A percentile compares a stretch with the other conserved stretches of the same genome.
phyloP scores from a whole-genome alignment of 108 stramenopile genomes.

The Tribonema minus region DNA sequence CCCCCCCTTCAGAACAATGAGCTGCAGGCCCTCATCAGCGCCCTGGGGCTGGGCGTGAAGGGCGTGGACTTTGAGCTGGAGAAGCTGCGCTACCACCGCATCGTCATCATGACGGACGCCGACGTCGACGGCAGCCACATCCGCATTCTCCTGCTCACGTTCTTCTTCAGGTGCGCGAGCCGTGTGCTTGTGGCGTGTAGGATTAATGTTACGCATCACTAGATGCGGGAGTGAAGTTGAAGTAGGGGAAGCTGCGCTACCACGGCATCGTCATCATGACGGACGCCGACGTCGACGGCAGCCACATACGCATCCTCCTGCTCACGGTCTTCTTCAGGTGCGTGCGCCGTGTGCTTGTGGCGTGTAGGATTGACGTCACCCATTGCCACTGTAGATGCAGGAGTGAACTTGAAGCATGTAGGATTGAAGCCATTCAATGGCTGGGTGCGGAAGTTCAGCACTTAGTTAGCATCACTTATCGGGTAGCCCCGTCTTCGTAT shows the following conservation, averaged over 20 bases:
- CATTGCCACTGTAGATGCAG: too few species aligned
- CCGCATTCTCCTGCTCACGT: conserved; percentile 84
- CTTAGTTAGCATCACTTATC: too few species aligned
- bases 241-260: too few species aligned
- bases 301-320: conserved; percentile 85
- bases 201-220: too few species aligned
- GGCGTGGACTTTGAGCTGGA: conserved; percentile 70
- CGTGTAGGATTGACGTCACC: too few species aligned
- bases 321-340: conserved; percentile 85
- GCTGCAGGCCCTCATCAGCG: conserved; percentile 82
- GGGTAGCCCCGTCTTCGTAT: too few species aligned
- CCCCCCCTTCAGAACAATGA: conserved; percentile 83
- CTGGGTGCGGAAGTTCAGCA: too few species aligned
- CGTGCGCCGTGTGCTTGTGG: too few species aligned
- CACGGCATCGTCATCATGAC: conserved; percentile 88
- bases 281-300: conserved; percentile 93
- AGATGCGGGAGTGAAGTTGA: too few species aligned
- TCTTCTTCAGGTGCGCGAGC: conserved; percentile 84
- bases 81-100: conserved; percentile 69
- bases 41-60: conserved; percentile 81
- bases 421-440: too few species aligned
- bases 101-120: conserved; percentile 94
- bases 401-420: too few species aligned
- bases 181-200: too few species aligned
- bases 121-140: conserved; percentile 95